Percentiles rank a stretch among this genome's conserved stretches.
These are phyloP conservation scores for Bidens hawaiensis DNA, from an alignment of 140 eudicot genomes.

Conservation along the genomic window DNA sequence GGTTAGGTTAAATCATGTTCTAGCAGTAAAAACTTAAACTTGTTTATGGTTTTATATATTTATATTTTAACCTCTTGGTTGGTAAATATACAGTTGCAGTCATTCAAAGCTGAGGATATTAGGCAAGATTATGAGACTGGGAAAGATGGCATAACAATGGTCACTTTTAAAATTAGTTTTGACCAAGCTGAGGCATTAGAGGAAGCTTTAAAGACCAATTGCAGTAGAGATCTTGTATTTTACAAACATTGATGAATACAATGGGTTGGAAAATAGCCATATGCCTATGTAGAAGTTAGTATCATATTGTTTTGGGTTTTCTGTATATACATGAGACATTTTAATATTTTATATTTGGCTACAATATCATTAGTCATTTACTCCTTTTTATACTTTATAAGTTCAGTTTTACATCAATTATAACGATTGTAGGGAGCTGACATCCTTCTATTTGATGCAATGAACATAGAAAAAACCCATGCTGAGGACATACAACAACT, in stretches of 20 bases:
- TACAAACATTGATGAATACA: constrained; percentile 44
- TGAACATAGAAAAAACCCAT: too few species aligned
- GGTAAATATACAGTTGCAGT: constrained; percentile 66
- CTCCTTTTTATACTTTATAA: not conserved
- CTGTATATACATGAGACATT: constrained; percentile 14
- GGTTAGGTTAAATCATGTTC: constrained; percentile 30
- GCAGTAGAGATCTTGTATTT: constrained; percentile 73
- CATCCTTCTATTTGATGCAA: too few species aligned
- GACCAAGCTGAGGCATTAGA: constrained; percentile 77
- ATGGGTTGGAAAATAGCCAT: not conserved
- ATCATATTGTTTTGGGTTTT: not conserved
- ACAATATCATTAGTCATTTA: not conserved
- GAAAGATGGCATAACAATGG: constrained; percentile 84
- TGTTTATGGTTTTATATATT: not conserved
- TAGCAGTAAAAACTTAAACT: not conserved
- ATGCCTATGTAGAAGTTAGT: not conserved
- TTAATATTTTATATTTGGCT: not conserved
- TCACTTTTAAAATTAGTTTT: constrained; percentile 77
- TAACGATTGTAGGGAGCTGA: too few species aligned
- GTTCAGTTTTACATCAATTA: too few species aligned
- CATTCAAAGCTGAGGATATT: constrained; percentile 73
- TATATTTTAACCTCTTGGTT: constrained; percentile 5
- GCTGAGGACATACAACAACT: too few species aligned
- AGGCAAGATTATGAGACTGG: constrained; percentile 97
- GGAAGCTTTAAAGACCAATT: constrained; percentile 72